Evolutionary conservation across 2,329 filamentous ascomycete species (phyloP), one percentile per base, ranked within the genome.

Genomic region (Salinomyces thailandicus): DNA sequence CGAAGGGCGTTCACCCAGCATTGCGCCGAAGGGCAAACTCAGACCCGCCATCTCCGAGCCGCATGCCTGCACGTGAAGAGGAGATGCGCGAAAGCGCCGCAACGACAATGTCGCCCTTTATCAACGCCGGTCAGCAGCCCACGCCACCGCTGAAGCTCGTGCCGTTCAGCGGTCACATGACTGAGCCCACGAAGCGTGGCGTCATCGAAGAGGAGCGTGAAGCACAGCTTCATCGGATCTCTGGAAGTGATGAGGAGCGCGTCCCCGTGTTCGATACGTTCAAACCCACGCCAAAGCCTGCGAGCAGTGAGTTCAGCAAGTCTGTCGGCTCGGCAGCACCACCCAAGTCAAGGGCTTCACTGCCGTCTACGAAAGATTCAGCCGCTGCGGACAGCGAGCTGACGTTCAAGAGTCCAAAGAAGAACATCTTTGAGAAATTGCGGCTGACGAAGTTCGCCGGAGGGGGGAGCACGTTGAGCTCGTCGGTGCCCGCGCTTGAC

Each of bases 141-240:
- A 45, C 45, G 19, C 42, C 47, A 5, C 43, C 38, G 29, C 41
- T 57, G 8, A 45, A 56, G 24, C 48, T 57, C 6, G 37, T 50
- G n/a, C 49, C 52, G 12, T 35, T 35, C 12, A 33, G 42, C 16
- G 41, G 18, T 26, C 41, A 44, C 12, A 40, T 56, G 24, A 48
- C 59, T 29, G 36, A 52, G 26, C 55, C 53, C 11, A 66, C 64
- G 1, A 45, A 46, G 8, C 57, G 64, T 37, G 62, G 50, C 11
- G 48, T 51, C 26, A 59, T 67, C 18, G 65, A 68, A 46, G 53
- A 58, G 15, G 53, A 51, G 18, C 49, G 46, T 1, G 63, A 67
- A 48, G 42, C 51, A 18, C 35, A 37, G 3, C 29, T 41, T 18
- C 50, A 51, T 26, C 29, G 53, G 36, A 33, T 55, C 44, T 43